Evolutionary conservation across 257 asterid genomes (phyloP).

Genomic region (Catharanthus roseus): DNA sequence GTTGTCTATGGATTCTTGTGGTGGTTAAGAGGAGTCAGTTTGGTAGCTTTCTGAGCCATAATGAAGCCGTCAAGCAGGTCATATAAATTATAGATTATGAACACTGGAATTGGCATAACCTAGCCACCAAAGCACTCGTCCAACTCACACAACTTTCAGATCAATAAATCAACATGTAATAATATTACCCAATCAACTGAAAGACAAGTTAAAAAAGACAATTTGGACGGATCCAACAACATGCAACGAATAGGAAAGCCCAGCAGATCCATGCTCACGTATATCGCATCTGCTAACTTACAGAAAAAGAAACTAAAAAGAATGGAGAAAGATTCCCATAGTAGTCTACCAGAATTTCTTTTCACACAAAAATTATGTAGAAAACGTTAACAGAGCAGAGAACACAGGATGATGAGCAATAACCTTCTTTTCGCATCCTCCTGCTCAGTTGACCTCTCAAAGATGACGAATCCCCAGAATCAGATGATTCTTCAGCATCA

Average conservation of each 20-base stretch:
- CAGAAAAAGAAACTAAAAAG: background rate
- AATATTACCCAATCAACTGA: background rate
- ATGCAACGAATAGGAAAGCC: background rate
- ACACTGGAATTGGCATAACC: background rate
- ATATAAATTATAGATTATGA: background rate
- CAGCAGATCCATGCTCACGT: background rate
- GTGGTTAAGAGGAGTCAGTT: background rate
- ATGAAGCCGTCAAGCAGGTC: background rate
- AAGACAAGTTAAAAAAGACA: background rate
- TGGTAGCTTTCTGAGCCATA: background rate
- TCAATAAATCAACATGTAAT: background rate
- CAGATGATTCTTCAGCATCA: conserved; percentile 45
- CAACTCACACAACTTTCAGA: background rate
- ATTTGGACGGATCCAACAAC: too few species aligned
- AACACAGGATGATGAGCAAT: background rate
- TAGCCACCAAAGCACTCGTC: background rate
- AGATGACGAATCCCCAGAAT: conserved; percentile 45
- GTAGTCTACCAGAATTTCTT: background rate
- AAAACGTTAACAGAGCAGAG: background rate
- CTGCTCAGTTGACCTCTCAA: conserved; percentile 85
- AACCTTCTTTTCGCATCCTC: conserved; percentile 99
- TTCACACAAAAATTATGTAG: background rate
- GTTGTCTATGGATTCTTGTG: background rate
- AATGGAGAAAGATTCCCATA: background rate
- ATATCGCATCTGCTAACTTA: background rate